Base-by-base conservation (phyloP, 192 early-diverging fungal genomes). In the Coemansia nantahalensis region DNA sequence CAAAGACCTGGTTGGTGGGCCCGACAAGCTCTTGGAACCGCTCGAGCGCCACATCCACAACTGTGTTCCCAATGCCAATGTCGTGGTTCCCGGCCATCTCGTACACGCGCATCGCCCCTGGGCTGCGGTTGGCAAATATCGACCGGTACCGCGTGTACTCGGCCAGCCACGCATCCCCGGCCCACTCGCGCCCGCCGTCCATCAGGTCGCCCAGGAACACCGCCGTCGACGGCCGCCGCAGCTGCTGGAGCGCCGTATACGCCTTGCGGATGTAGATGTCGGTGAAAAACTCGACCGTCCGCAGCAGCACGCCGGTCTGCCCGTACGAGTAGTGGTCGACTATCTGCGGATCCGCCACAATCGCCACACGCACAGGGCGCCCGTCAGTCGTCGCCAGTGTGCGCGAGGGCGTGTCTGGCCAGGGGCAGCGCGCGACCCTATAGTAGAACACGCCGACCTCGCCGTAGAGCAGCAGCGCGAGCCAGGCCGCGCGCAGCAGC, bases 21-120 rank as follows among this genome's bases (percentile, higher is more conserved):
- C 86, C 86, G 49, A 82, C 81, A 17, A 63, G 43, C 21, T 44
- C 30, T 24, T 78, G 63, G 46, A 81, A 88, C 18, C 86, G 61
- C 0, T 48, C 34, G 16, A 82, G 50, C 10, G 79, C 76, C 0
- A 22, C 7, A 0, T 16, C 36, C 18, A 80, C 56, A 14, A 91
- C 51, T 0, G 77, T 76, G 45, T 85, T 73, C 15, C 89, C 85
- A 33, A 89, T 89, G 0, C 95, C 95, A 39, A 94, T 84, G 63
- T 98, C 95, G 63, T 98, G 95, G 68, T 94, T 98, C 5, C 95
- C 95, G 3, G 86, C 86, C 66, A 89, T 84, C 55, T 86, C 77
- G 13, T 80, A 77, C 3, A 83, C 62, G 17, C 48, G 56, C 8
- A 44, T 39, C 18, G 1, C 21, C 0, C 45, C 24, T 0, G 72